Conservation (phyloP, 2,329 filamentous ascomycete genomes). For the Alternaria conjuncta region DNA sequence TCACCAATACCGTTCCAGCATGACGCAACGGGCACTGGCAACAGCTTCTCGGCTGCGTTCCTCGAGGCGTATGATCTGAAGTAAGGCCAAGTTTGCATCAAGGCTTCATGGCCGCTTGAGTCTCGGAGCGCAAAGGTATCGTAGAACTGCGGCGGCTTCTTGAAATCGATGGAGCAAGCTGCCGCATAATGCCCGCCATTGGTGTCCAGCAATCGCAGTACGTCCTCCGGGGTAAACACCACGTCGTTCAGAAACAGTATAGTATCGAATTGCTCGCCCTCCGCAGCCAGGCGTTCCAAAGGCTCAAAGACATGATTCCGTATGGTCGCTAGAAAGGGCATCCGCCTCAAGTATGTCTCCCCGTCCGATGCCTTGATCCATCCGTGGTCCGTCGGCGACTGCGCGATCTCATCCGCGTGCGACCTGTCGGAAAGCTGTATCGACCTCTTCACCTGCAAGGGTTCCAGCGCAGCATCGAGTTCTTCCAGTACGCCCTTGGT, state of each 20-base stretch:
- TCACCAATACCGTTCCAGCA: constrained; percentile 74
- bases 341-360: constrained; percentile 64
- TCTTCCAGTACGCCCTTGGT: constrained; percentile 67
- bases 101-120: constrained; percentile 56
- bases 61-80: constrained; percentile 61
- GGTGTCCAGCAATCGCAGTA: constrained; percentile 63
- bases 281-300: constrained; percentile 57
- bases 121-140: constrained; percentile 70
- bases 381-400: constrained; percentile 48
- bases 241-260: constrained; percentile 70
- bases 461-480: constrained; percentile 62
- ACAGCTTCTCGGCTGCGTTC: constrained; percentile 55
- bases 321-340: constrained; percentile 70
- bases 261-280: constrained; percentile 62
- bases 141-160: constrained; percentile 62
- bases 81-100: constrained; percentile 66
- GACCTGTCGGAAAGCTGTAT: constrained; percentile 66
- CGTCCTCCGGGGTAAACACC: constrained; percentile 64
- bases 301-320: constrained; percentile 70
- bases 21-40: constrained; percentile 65
- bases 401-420: constrained; percentile 46
- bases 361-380: constrained; percentile 66
- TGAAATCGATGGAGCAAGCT: constrained; percentile 68
- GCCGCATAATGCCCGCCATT: constrained; percentile 66
- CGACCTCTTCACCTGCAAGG: constrained; percentile 59